Percentiles rank a stretch among this genome's conserved stretches.
Conservation (phyloP, 371 early-diverging fungal species). For the Choanephora cucurbitarum region DNA sequence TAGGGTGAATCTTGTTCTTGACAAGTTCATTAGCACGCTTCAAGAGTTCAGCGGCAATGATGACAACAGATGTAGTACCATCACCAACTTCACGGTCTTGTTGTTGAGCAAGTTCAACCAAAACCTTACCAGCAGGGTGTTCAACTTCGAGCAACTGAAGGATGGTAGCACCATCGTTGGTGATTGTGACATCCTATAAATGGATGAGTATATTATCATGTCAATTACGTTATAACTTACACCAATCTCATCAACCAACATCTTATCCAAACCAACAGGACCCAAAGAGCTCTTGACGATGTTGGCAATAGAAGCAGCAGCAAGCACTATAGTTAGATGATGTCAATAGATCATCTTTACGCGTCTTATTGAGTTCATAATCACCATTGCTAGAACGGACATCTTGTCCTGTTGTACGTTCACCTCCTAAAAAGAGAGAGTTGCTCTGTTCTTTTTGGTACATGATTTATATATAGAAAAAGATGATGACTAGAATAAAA, state of each 20-base stretch:
- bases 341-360: constrained; percentile 5
- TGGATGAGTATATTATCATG: constrained; percentile 11
- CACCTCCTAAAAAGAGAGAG: constrained; percentile 77
- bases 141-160: constrained; percentile 96
- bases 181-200: constrained; percentile 95
- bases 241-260: constrained; percentile 99
- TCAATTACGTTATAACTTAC: constrained; percentile 51
- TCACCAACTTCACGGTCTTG: constrained; percentile 99
- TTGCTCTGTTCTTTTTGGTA: constrained; percentile 25
- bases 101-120: constrained; percentile 98
- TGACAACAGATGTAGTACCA: constrained; percentile 99
- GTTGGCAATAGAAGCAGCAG: constrained; percentile 91
- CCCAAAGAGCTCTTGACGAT: constrained; percentile 99
- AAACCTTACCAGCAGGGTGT: constrained; percentile 97
- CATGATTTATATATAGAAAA: constrained; percentile 7
- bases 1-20: constrained; percentile 98
- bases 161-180: constrained; percentile 99
- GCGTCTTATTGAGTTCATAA: constrained; percentile 11
- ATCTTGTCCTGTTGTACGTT: constrained; percentile 92
- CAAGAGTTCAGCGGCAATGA: constrained; percentile 98
- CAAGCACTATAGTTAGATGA: constrained; percentile 48
- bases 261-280: constrained; percentile 99
- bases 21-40: constrained; percentile 97
- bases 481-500: neutral
- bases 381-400: constrained; percentile 96